Evolutionary conservation across 768 basidiomycete genomes (phyloP).

Genomic region (Tephrocybe sp.): DNA sequence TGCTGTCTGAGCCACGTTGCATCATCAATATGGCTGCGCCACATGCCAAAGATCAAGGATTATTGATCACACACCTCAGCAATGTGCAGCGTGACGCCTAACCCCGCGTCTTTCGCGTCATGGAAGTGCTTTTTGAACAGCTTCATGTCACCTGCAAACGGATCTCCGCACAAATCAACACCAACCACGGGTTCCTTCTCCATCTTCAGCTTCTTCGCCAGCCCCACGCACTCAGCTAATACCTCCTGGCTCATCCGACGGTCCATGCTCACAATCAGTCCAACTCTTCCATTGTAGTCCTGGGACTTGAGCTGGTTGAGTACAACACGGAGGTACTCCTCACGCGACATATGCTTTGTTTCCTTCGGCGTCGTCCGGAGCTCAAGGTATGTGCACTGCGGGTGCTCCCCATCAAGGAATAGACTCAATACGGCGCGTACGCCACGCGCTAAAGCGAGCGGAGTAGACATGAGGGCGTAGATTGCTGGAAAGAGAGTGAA

Average conservation of each 20-base stretch:
- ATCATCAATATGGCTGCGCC: slow-evolving; percentile 85
- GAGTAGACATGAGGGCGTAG: slow-evolving; percentile 71
- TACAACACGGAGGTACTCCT: slow-evolving; percentile 64
- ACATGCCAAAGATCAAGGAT: neutral
- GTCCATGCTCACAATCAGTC: slow-evolving; percentile 77
- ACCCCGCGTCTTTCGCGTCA: slow-evolving; percentile 55
- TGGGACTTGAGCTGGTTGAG: slow-evolving; percentile 66
- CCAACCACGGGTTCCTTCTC: slow-evolving; percentile 70
- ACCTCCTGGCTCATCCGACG: slow-evolving; percentile 57
- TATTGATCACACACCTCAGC: slow-evolving; percentile 59
- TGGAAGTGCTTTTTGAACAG: slow-evolving; percentile 51
- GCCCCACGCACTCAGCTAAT: slow-evolving; percentile 53
- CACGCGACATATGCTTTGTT: slow-evolving; percentile 56
- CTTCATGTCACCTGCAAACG: slow-evolving; percentile 56
- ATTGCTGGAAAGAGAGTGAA: slow-evolving; percentile 77
- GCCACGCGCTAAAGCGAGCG: slow-evolving; percentile 49
- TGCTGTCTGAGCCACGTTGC: slow-evolving; percentile 34
- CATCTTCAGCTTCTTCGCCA: slow-evolving; percentile 53
- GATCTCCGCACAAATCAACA: slow-evolving; percentile 81
- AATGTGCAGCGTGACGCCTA: slow-evolving; percentile 79
- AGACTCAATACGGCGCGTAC: slow-evolving; percentile 63
- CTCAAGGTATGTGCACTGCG: slow-evolving; percentile 74
- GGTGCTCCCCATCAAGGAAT: slow-evolving; percentile 52
- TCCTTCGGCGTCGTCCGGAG: slow-evolving; percentile 78
- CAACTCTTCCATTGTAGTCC: slow-evolving; percentile 42